Percentiles rank a stretch among this genome's conserved stretches.
These are phyloP conservation scores for Cyphellophora attinorum DNA, from an alignment of 2,329 filamentous ascomycete species.

Conservation along the genomic window DNA sequence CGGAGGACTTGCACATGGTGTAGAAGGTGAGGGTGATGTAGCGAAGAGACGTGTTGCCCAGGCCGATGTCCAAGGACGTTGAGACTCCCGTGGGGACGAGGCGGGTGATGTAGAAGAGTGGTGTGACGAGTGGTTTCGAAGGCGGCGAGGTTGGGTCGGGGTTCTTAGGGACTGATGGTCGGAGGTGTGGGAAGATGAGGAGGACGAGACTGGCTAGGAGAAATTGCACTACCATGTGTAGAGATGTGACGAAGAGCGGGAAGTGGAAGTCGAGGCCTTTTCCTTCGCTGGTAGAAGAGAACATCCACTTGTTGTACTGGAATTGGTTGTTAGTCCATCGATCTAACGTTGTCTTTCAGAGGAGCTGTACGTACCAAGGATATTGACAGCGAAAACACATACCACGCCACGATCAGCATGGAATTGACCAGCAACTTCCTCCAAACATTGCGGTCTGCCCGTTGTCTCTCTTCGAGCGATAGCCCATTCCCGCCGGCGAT, in stretches of 20 bases:
- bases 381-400: slow-evolving; percentile 84
- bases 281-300: slow-evolving; percentile 63
- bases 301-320: slow-evolving; percentile 99
- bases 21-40: slow-evolving; percentile 97
- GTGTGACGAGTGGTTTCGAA: slow-evolving; percentile 65
- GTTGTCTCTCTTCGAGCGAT: slow-evolving; percentile 54
- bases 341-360: neutral
- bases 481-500: slow-evolving; percentile 46
- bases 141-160: slow-evolving; percentile 22
- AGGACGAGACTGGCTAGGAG: slow-evolving; percentile 66
- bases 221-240: slow-evolving; percentile 96
- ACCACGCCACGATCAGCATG: slow-evolving; percentile 81
- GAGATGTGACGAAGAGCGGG: slow-evolving; percentile 85
- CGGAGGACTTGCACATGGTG: slow-evolving; percentile 99
- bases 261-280: slow-evolving; percentile 77
- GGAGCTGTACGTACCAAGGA: slow-evolving; percentile 73
- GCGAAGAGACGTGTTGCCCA: slow-evolving; percentile 91
- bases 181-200: slow-evolving; percentile 70
- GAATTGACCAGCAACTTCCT: slow-evolving; percentile 63
- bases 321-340: slow-evolving; percentile 10
- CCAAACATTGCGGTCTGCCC: slow-evolving; percentile 66
- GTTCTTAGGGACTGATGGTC: slow-evolving; percentile 47
- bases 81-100: slow-evolving; percentile 87
- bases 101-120: slow-evolving; percentile 81
- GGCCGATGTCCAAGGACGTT: slow-evolving; percentile 87